Conservation (phyloP, 2,329 filamentous ascomycete genomes). For the Microcyclosporella mali region DNA sequence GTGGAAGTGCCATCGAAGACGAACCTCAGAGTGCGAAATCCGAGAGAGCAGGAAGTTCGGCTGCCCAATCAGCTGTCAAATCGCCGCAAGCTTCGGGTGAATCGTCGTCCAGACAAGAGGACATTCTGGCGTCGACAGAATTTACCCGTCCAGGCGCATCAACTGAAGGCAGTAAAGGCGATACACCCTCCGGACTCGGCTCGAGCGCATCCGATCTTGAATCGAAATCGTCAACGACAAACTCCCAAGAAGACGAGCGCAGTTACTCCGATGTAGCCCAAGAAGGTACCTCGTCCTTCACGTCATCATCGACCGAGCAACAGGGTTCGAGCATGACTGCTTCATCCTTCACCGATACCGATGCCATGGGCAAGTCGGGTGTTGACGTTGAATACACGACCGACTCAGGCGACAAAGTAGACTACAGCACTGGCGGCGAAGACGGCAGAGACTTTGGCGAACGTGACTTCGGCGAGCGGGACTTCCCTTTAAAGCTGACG, state of each 20-base stretch:
- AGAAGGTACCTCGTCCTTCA: conserved; percentile 1
- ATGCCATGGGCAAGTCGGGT: conserved; percentile 27
- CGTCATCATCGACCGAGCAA: conserved; percentile 15
- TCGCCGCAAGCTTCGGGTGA: conserved; percentile 3
- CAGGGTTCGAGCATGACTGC: conserved; percentile 20
- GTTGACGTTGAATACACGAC: conserved; percentile 22
- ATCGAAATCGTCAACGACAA: background rate
- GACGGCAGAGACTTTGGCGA: background rate
- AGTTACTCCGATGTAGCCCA: conserved; percentile 2
- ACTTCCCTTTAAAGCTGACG: no score
- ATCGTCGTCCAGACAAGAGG: conserved; percentile 9
- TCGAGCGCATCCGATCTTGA: background rate
- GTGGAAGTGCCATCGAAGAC: conserved; percentile 5
- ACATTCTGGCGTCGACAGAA: conserved; percentile 17
- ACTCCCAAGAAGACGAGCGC: conserved; percentile 5
- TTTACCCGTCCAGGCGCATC: conserved; percentile 12
- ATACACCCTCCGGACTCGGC: background rate
- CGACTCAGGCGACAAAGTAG: background rate
- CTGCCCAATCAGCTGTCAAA: conserved; percentile 11
- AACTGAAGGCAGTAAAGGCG: background rate
- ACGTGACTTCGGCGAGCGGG: background rate
- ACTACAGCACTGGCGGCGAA: background rate
- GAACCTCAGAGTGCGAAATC: background rate
- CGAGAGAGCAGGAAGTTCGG: no score
- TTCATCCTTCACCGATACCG: conserved; percentile 20